Evolutionary conservation across 2,329 filamentous ascomycete genomes (phyloP).

Genomic region (Alternaria brassicae): DNA sequence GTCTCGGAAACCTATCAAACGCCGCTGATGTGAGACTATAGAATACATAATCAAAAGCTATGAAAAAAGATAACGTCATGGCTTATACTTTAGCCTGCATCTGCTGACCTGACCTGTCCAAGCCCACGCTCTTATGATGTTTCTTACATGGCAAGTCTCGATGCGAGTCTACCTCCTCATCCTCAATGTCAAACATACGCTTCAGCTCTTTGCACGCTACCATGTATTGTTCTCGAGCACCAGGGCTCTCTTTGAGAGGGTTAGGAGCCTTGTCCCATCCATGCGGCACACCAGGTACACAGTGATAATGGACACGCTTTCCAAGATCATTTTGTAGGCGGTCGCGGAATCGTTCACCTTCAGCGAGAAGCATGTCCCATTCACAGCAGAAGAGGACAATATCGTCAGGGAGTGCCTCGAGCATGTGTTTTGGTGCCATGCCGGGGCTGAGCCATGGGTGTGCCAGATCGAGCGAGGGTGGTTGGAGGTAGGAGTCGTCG

Average conservation of each 20-base stretch:
- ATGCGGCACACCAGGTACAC: slow-evolving; percentile 66
- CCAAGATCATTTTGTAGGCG: slow-evolving; percentile 60
- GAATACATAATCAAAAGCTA: background rate
- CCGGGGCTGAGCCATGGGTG: slow-evolving; percentile 67
- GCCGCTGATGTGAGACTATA: background rate
- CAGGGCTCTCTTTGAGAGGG: slow-evolving; percentile 60
- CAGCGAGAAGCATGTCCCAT: slow-evolving; percentile 71
- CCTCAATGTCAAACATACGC: slow-evolving; percentile 51
- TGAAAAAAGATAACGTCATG: background rate
- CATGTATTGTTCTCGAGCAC: slow-evolving; percentile 62
- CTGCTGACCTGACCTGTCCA: background rate
- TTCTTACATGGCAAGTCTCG: slow-evolving; percentile 14
- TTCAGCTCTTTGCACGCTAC: slow-evolving; percentile 62
- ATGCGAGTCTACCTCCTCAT: slow-evolving; percentile 33
- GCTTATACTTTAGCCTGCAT: background rate
- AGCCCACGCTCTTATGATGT: slow-evolving; percentile 21
- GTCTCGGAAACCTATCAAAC: background rate
- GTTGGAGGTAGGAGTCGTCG: slow-evolving; percentile 59
- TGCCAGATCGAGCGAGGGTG: slow-evolving; percentile 57
- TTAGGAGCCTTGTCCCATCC: slow-evolving; percentile 73
- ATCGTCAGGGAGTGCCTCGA: slow-evolving; percentile 64
- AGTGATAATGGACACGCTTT: slow-evolving; percentile 66
- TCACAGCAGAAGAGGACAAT: slow-evolving; percentile 69
- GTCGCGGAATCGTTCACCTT: slow-evolving; percentile 67
- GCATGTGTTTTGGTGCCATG: slow-evolving; percentile 61